phyloP scores from a whole-genome alignment of 768 basidiomycete genomes.

The Termitomyces sp. region DNA sequence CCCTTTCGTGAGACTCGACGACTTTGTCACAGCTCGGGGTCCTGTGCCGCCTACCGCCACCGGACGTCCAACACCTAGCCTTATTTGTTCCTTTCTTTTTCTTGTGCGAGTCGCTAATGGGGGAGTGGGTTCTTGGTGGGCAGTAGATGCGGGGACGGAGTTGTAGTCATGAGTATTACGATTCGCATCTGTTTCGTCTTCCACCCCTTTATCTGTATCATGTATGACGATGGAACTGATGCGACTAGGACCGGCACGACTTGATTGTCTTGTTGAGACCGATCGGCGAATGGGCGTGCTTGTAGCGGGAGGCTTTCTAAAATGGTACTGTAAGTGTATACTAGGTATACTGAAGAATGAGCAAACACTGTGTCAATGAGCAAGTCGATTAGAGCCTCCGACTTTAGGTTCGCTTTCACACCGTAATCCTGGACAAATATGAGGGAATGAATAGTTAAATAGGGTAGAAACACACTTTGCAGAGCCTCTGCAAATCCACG shows the following conservation, averaged over 20 bases:
- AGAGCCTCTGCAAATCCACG: conserved; percentile 54
- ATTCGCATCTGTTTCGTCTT: conserved; percentile 21
- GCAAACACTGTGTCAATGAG: conserved; percentile 56
- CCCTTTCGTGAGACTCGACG: conserved; percentile 45
- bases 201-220: conserved; percentile 46
- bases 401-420: conserved; percentile 79
- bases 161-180: conserved; percentile 11
- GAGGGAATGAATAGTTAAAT: conserved; percentile 4
- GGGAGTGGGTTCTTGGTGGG: conserved; percentile 24
- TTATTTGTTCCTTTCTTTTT: conserved; percentile 71
- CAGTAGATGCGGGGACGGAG: conserved; percentile 13
- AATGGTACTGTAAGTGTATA: not conserved
- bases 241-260: conserved; percentile 37
- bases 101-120: conserved; percentile 42
- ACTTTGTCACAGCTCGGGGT: conserved; percentile 61
- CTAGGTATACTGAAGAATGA: conserved; percentile 3
- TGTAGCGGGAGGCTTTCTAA: conserved; percentile 16
- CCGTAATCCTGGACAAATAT: conserved; percentile 59
- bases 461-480: conserved; percentile 49
- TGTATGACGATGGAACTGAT: conserved; percentile 46
- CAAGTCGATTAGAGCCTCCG: conserved; percentile 74
- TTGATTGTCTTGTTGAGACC: conserved; percentile 31
- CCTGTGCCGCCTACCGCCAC: conserved; percentile 62
- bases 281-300: conserved; percentile 26
- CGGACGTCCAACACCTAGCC: conserved; percentile 71